A percentile compares a stretch with the other conserved stretches of the same genome.
phyloP scores from a whole-genome alignment of 208 protist genomes.

The Trypanosoma avium region DNA sequence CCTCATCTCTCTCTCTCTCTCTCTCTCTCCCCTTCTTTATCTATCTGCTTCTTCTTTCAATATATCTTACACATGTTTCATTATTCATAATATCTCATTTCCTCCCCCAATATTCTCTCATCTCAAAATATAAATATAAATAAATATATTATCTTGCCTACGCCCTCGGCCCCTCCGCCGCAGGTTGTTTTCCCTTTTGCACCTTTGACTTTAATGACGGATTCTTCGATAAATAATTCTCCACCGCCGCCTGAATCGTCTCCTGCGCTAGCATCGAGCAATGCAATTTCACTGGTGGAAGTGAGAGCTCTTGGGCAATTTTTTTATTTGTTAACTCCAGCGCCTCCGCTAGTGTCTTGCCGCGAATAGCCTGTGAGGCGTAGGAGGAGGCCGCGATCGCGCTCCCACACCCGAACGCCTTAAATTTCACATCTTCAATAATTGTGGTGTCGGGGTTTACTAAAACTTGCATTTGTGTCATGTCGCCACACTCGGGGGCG shows the following conservation, averaged over 20 bases:
- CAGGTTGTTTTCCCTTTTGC: slow-evolving; percentile 29
- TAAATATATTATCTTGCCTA: slow-evolving; percentile 12
- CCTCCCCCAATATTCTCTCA: too few relatives aligned
- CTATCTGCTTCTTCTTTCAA: too few relatives aligned
- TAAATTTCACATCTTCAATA: slow-evolving; percentile 97
- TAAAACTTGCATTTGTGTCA: slow-evolving; percentile 98
- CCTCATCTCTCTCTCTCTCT: neutral
- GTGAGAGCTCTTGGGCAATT: slow-evolving; percentile 97
- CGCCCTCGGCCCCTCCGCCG: slow-evolving; percentile 6
- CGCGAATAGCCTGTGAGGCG: slow-evolving; percentile 97
- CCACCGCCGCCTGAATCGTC: slow-evolving; percentile 98
- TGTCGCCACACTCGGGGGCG: slow-evolving; percentile 98
- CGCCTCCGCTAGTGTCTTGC: slow-evolving; percentile 97
- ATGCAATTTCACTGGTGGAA: slow-evolving; percentile 99
- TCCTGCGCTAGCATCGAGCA: slow-evolving; percentile 99
- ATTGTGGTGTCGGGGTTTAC: slow-evolving; percentile 89
- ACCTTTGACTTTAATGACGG: slow-evolving; percentile 91
- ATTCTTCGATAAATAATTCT: slow-evolving; percentile 96
- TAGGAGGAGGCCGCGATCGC: slow-evolving; percentile 98
- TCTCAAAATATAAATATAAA: neutral
- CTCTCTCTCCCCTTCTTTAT: neutral
- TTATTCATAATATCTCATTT: neutral
- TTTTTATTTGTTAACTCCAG: slow-evolving; percentile 97
- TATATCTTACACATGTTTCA: too few relatives aligned
- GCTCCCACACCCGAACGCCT: slow-evolving; percentile 99